Evolutionary conservation across 2,329 filamentous ascomycete species (phyloP).

Genomic region (Epichloe brachyelytri): DNA sequence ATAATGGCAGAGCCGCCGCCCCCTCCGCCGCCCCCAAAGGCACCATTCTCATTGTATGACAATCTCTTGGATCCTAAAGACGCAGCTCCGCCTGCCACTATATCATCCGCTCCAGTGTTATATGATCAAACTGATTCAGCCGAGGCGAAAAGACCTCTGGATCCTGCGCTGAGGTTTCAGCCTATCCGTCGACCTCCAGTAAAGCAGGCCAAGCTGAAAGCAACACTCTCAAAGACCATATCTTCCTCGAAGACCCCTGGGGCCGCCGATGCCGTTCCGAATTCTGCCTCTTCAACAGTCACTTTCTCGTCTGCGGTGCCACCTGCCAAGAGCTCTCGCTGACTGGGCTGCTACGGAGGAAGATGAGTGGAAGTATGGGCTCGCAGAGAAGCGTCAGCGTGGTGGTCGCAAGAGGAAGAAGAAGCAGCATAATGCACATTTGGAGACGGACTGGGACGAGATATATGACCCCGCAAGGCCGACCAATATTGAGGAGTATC

Average conservation of each 20-base stretch:
- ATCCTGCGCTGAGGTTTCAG: conserved; percentile 65
- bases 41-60: conserved; percentile 65
- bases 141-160: conserved; percentile 46
- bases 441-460: conserved; percentile 74
- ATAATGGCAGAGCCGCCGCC: conserved; percentile 19
- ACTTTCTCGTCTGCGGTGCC: conserved; percentile 16
- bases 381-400: conserved; percentile 53
- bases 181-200: conserved; percentile 66
- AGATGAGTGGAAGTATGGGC: conserved; percentile 65
- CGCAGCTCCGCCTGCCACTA: conserved; percentile 42
- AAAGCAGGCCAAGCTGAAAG: conserved; percentile 47
- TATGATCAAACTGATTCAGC: conserved; percentile 46
- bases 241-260: conserved; percentile 19
- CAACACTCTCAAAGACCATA: conserved; percentile 36
- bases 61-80: conserved; percentile 58
- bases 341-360: conserved; percentile 69
- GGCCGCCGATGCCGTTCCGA: not conserved
- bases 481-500: conserved; percentile 75
- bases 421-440: conserved; percentile 43
- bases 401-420: conserved; percentile 71
- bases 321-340: conserved; percentile 55
- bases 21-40: conserved; percentile 26
- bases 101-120: conserved; percentile 62
- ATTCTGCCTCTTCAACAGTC: conserved; percentile 13
- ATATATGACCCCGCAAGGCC: conserved; percentile 76